Evolutionary conservation across 225 moss, liverwort and hornwort species (phyloP), one percentile per base, ranked within the genome.

Genomic region (Anthoceros angustus): DNA sequence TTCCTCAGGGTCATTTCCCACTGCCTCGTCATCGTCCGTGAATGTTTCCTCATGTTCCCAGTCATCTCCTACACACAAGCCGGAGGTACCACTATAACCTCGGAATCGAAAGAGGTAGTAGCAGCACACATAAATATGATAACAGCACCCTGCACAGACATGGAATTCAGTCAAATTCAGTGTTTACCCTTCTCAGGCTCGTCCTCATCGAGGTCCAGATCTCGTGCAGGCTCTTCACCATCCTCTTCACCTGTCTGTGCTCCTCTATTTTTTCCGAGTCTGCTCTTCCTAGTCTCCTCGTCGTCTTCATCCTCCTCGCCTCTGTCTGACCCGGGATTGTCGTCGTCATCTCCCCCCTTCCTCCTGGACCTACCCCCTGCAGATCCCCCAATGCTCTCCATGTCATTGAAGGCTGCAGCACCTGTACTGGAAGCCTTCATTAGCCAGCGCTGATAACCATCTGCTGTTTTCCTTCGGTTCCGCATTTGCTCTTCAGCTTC

Each of bases 21-120:
- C 98, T 76, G 92, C 98, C 78, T 98, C 98, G 75, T 98, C 98
- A 63, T 98, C 98, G 70, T 98, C 98, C 25, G 98, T 98, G 68
- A 98, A 98, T 2, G 86, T 92, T 67, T 98, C 98, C 80, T 98
- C 98, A 67, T 98, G 98, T 74, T 98, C 98, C 98, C 98, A 98
- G 78, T 98, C 98, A 77, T 98, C 98, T 43, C 98, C 98, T 98
- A 74, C 10, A 0, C 25, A 10, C 64, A 26, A 24, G 65, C 10
- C 24, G 20, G 40, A 38, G 8, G 40, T 12, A 64, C 42, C 32
- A 32, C 32, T 32, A 11, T 16, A 7, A 64, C 42, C 12, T 23
- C 40, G 55, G 25, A 6, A 40, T 12, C 21, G 42, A 42, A 40
- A 67, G 42, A 42, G 41, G 11, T 48, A 10, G 11, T 48, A 10